A percentile compares a stretch with the other conserved stretches of the same genome.
phyloP scores from a whole-genome alignment of 1,139 yeast species.

The Saccharomycopsis crataegensis region DNA sequence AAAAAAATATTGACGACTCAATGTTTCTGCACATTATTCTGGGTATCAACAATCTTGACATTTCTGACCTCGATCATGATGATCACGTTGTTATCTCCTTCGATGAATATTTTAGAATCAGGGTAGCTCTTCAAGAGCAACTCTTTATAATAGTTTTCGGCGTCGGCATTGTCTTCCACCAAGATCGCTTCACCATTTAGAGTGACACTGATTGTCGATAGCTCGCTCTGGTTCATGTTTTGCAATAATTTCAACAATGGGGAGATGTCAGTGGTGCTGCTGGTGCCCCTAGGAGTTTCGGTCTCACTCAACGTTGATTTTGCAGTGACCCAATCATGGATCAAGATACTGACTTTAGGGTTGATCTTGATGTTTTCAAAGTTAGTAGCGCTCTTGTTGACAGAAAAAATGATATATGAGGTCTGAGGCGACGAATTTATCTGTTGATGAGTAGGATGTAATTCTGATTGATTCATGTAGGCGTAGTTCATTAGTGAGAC shows the following conservation, averaged over 20 bases:
- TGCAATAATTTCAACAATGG: conserved; percentile 55
- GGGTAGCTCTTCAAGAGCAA: conserved; percentile 54
- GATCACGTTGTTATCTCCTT: conserved; percentile 55
- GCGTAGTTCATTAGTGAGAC: conserved; percentile 87
- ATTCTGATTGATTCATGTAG: conserved; percentile 37
- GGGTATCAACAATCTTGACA: conserved; percentile 77
- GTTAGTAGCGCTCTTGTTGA: conserved; percentile 64
- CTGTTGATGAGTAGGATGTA: conserved; percentile 23
- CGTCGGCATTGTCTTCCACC: conserved; percentile 36
- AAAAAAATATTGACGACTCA: neutral
- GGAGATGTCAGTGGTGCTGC: conserved; percentile 23
- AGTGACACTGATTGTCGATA: conserved; percentile 73
- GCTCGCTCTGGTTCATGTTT: conserved; percentile 65
- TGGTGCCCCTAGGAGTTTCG: neutral
- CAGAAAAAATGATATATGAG: conserved; percentile 53
- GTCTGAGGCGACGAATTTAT: neutral
- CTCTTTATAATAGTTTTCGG: conserved; percentile 47
- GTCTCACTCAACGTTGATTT: conserved; percentile 27
- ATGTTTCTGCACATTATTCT: conserved; percentile 38
- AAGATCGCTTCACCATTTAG: conserved; percentile 63
- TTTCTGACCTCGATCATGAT: conserved; percentile 55
- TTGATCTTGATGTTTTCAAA: conserved; percentile 57
- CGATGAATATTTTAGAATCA: conserved; percentile 48
- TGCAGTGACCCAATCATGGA: conserved; percentile 82
- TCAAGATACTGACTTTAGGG: conserved; percentile 68